A percentile compares a stretch with the other conserved stretches of the same genome.
Evolutionary conservation across 1,139 yeast genomes (phyloP).

Genomic region (Hanseniaspora sp.): DNA sequence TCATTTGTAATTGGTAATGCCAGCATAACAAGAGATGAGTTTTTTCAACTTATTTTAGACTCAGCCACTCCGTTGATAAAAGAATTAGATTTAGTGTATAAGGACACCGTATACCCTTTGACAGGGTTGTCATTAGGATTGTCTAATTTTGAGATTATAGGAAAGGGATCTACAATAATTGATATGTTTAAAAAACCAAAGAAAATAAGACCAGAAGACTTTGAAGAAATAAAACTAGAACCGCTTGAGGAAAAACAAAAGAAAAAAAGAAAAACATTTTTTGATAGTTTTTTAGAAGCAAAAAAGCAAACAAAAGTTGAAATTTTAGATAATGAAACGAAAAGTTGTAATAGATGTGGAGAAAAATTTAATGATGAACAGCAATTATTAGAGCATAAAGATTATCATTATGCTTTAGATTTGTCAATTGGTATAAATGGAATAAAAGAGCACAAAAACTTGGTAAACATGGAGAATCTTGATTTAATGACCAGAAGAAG

Average conservation of each 20-base stretch:
- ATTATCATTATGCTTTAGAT: constrained; percentile 26
- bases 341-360: constrained; percentile 21
- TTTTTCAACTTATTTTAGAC: constrained; percentile 22
- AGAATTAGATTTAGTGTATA: constrained; percentile 32
- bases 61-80: constrained; percentile 34
- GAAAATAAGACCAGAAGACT: constrained; percentile 8
- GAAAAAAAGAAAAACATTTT: not conserved
- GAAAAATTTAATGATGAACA: constrained; percentile 17
- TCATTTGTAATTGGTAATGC: constrained; percentile 28
- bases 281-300: constrained; percentile 5
- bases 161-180: constrained; percentile 39
- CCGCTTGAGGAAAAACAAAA: not conserved
- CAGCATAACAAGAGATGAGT: constrained; percentile 24
- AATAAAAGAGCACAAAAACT: constrained; percentile 4
- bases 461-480: not conserved
- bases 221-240: not conserved
- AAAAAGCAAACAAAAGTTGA: constrained; percentile 4
- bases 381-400: constrained; percentile 26
- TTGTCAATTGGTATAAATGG: constrained; percentile 29
- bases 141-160: constrained; percentile 42
- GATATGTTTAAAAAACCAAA: constrained; percentile 33
- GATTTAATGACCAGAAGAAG: not conserved
- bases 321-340: not conserved
- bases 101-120: constrained; percentile 37
- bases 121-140: constrained; percentile 41